Evolutionary conservation across 352 stramenopile genomes (phyloP).

Genomic region (Globisporangium polare): DNA sequence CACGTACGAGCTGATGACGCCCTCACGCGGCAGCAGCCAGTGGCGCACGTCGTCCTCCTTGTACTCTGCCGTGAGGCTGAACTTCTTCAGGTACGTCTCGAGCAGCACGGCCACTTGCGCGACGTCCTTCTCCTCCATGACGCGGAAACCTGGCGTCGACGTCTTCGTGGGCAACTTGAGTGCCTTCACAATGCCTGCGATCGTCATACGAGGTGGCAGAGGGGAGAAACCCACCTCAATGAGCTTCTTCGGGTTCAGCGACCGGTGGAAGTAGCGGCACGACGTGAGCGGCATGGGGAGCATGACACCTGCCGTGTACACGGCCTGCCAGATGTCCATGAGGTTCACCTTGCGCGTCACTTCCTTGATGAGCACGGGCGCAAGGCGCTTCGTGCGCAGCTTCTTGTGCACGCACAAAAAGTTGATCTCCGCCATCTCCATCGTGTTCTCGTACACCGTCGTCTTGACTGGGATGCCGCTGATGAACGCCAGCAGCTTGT

Average conservation of each 20-base stretch:
- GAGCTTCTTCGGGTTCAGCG: conserved; percentile 98
- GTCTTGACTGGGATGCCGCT: conserved; percentile 91
- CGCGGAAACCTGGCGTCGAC: conserved; percentile 35
- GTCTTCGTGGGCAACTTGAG: conserved; percentile 76
- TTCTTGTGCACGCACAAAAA: conserved; percentile 99
- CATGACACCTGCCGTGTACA: conserved; percentile 98
- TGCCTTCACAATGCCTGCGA: conserved; percentile 90
- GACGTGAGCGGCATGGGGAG: conserved; percentile 93
- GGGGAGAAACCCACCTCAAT: conserved; percentile 97
- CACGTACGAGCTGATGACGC: conserved; percentile 96
- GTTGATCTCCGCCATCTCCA: conserved; percentile 95
- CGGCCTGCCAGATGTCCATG: conserved; percentile 91
- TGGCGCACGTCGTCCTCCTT: conserved; percentile 93
- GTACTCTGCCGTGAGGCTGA: conserved; percentile 86
- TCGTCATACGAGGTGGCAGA: conserved; percentile 91
- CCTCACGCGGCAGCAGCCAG: conserved; percentile 95
- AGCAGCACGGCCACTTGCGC: conserved; percentile 45
- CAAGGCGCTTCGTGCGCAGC: conserved; percentile 93
- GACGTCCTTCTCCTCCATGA: conserved; percentile 57
- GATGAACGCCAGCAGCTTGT: conserved; percentile 98
- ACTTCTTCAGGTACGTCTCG: conserved; percentile 51
- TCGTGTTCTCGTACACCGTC: conserved; percentile 46
- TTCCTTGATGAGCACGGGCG: conserved; percentile 99
- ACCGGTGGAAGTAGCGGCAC: conserved; percentile 97
- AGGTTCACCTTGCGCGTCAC: conserved; percentile 98